Conservation (phyloP, 805 yeast species). For the Lipomyces chichibuensis region DNA sequence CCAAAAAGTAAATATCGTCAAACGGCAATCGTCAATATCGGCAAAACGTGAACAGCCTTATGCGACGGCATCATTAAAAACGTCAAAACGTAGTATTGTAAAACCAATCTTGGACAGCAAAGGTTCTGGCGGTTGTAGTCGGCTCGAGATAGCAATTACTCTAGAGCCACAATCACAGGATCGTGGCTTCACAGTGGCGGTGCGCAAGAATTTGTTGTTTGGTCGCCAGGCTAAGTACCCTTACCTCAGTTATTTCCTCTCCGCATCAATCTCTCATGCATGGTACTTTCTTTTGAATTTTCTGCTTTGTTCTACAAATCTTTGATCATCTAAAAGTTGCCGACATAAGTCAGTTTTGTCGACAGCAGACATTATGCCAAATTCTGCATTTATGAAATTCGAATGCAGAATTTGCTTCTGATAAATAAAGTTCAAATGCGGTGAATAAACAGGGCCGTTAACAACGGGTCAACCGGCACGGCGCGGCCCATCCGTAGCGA, state of each 20-base stretch:
- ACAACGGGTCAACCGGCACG: not conserved
- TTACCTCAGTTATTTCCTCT: not conserved
- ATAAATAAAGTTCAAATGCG: not conserved
- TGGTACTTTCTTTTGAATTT: no score
- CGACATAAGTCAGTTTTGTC: not conserved
- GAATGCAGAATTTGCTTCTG: not conserved
- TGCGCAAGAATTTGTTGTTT: not conserved
- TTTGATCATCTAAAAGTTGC: no score
- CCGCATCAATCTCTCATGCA: not conserved
- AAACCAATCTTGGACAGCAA: no score
- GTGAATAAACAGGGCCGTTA: not conserved
- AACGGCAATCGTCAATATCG: no score
- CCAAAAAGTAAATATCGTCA: no score
- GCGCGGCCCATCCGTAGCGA: not conserved
- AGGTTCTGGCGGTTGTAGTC: not conserved
- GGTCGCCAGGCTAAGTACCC: not conserved
- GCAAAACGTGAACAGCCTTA: no score
- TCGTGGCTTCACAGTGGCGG: not conserved
- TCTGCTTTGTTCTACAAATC: no score
- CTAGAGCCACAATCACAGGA: not conserved
- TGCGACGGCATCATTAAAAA: no score
- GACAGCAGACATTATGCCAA: not conserved
- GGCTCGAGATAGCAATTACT: not conserved
- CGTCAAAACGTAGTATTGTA: no score
- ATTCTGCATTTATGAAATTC: no score